Base-by-base conservation (phyloP, 495 filamentous ascomycete species). In the Podospora bellae-mahoneyi region DNA sequence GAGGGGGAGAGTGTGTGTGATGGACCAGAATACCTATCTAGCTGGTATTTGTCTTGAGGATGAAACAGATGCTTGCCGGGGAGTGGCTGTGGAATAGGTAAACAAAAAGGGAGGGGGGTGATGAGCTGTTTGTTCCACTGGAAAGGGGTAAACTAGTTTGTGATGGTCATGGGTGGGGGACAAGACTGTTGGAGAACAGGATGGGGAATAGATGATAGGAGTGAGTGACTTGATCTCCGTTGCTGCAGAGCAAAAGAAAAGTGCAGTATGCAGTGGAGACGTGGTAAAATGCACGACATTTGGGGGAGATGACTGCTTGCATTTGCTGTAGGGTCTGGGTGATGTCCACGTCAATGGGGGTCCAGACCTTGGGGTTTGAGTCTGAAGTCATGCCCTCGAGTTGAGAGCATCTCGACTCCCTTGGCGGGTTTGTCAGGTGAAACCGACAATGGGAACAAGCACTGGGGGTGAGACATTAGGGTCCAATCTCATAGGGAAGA, bases 401-500 rank as follows among this genome's bases (percentile, higher is more conserved):
- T 20, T 9, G 18, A 20, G 54, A 5, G 20, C 55, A 58, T 58
- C 39, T 48, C 39, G 55, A 58, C 55, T 20, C 3, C 4, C 55
- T 58, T 19, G 55, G 55, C 55, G 10, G 13, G 55, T 58, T 20
- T 58, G 23, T 58, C n/a, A 58, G n/a, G 23, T 58, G 55, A 58
- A 19, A 58, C 23, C n/a, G n/a, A 26, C n/a, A 19, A 26, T 26
- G 19, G 55, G 55, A 26, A 23, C 55, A 58, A 19, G 55, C 30
- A 58, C n/a, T 58, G 9, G 39, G 13, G 13, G 23, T 58, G 55
- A 58, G 55, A 58, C 55, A 58, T 58, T 20, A 58, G 55, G 55
- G 55, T 58, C 55, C 55, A 20, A 58, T 58, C 18, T 58, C 5
- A 58, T 20, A 20, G n/a, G n/a, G n/a, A 58, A 58, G 55, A 15